A percentile compares a stretch with the other conserved stretches of the same genome.
phyloP scores from a whole-genome alignment of 441 rosid genomes.

The Flueggea neowawraea region DNA sequence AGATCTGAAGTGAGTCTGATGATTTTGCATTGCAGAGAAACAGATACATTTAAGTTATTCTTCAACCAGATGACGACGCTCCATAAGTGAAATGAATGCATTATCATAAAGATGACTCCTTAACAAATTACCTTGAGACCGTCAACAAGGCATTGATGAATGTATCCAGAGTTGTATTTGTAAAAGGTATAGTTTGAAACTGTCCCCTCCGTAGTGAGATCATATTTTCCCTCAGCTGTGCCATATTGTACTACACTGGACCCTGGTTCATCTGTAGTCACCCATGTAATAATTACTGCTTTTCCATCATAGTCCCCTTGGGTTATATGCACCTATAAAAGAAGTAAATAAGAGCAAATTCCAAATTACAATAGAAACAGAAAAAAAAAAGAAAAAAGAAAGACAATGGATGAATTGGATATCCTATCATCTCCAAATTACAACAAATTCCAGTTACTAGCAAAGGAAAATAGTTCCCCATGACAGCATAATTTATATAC shows the following conservation, averaged over 20 bases:
- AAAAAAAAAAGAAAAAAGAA: not conserved
- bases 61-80: not conserved
- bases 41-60: not conserved
- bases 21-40: not conserved
- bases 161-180: slow-evolving; percentile 80
- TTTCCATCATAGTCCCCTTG: slow-evolving; percentile 96
- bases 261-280: slow-evolving; percentile 76
- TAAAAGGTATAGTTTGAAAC: slow-evolving; percentile 69
- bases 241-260: slow-evolving; percentile 66
- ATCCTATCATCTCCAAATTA: too few species aligned
- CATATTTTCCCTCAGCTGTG: slow-evolving; percentile 37
- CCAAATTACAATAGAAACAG: not conserved
- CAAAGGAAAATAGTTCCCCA: too few species aligned
- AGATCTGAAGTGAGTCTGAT: too few species aligned
- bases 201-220: slow-evolving; percentile 58
- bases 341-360: slow-evolving; percentile 2
- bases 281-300: slow-evolving; percentile 92
- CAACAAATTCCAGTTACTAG: too few species aligned
- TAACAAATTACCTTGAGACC: slow-evolving; percentile 69
- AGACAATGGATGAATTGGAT: too few species aligned
- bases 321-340: slow-evolving; percentile 74
- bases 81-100: not conserved
- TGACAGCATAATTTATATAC: too few species aligned
- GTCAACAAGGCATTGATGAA: slow-evolving; percentile 75
- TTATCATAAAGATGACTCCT: too few species aligned